Evolutionary conservation across 2,329 filamentous ascomycete species (phyloP).

Genomic region (Neopestalotiopsis sp.): DNA sequence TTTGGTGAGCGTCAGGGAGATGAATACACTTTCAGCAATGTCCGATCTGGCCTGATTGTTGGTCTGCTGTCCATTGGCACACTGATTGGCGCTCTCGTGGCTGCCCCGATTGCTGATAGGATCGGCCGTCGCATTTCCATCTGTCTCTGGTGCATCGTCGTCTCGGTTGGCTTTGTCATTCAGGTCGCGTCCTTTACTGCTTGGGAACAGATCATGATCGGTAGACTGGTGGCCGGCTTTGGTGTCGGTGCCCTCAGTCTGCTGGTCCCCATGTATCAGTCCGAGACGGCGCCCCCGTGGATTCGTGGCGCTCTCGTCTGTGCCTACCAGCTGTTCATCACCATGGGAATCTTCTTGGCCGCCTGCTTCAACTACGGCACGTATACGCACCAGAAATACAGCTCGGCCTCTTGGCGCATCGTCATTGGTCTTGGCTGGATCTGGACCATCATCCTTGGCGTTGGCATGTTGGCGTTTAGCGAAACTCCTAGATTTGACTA

Average conservation of each 20-base stretch:
- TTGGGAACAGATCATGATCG: conserved; percentile 72
- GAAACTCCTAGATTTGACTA: conserved; percentile 60
- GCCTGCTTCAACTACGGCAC: conserved; percentile 70
- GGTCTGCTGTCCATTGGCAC: conserved; percentile 65
- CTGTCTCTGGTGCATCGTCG: conserved; percentile 64
- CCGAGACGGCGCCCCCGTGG: conserved; percentile 71
- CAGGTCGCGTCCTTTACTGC: conserved; percentile 60
- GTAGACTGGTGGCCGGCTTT: conserved; percentile 68
- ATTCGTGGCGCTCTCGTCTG: conserved; percentile 70
- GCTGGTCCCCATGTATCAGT: conserved; percentile 74
- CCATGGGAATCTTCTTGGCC: conserved; percentile 68
- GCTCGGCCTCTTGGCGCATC: conserved; percentile 64
- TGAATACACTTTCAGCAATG: conserved; percentile 53
- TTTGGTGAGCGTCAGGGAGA: conserved; percentile 51
- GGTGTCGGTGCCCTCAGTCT: conserved; percentile 71
- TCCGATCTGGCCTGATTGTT: conserved; percentile 64
- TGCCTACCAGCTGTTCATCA: conserved; percentile 76
- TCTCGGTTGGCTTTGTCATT: conserved; percentile 70
- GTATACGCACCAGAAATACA: conserved; percentile 45
- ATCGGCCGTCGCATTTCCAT: conserved; percentile 70
- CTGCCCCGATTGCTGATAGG: conserved; percentile 68
- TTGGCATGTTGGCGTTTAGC: conserved; percentile 55
- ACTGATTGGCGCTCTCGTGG: conserved; percentile 62
- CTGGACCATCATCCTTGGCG: conserved; percentile 53
- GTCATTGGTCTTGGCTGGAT: conserved; percentile 60